phyloP scores from a whole-genome alignment of 2,329 filamentous ascomycete species.

The Aspergillus fijiensis region DNA sequence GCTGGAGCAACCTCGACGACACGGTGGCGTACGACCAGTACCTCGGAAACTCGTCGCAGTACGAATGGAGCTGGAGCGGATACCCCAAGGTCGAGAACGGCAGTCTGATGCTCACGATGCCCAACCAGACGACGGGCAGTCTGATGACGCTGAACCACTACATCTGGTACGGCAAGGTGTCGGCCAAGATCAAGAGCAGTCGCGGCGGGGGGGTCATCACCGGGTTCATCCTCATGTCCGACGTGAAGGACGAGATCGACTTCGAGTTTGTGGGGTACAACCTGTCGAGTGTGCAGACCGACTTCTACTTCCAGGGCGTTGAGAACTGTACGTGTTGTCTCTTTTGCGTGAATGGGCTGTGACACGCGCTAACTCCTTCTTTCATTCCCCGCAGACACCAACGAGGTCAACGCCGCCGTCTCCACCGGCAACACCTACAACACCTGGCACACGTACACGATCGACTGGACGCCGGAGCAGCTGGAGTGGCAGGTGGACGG shows the following conservation, averaged over 20 bases:
- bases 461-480: constrained; percentile 4
- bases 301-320: constrained; percentile 7
- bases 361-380: background rate
- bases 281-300: constrained; percentile 4
- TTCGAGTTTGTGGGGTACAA: constrained; percentile 6
- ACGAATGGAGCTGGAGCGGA: constrained; percentile 3
- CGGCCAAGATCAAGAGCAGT: constrained; percentile 7
- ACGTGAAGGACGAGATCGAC: constrained; percentile 5
- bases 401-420: constrained; percentile 1
- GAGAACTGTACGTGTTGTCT: constrained; percentile 1
- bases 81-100: constrained; percentile 5
- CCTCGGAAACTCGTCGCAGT: constrained; percentile 2
- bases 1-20: constrained; percentile 1
- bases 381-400: background rate
- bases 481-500: constrained; percentile 4
- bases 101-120: constrained; percentile 6
- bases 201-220: background rate
- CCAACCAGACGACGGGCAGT: constrained; percentile 7
- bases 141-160: constrained; percentile 1
- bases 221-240: constrained; percentile 3
- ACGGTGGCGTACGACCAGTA: background rate
- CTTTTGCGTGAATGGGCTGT: no score
- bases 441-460: constrained; percentile 5
- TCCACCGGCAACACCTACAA: background rate
- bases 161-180: constrained; percentile 8